Evolutionary conservation across 176 grass and related monocot genomes (phyloP), one percentile per base, ranked within the genome.

Genomic region (Leersia perrieri): DNA sequence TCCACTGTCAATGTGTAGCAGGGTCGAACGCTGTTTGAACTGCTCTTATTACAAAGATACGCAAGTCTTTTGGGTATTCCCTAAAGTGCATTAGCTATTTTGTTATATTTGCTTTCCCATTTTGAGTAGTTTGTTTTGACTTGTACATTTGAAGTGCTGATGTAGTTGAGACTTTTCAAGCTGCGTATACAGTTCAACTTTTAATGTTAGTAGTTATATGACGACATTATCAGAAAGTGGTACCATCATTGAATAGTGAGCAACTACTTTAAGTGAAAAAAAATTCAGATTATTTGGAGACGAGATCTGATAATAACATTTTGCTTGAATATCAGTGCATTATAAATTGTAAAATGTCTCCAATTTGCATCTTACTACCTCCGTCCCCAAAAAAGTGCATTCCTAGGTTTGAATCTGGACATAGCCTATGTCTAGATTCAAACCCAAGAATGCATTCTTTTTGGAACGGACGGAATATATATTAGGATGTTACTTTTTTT

Each of bases 171-270:
- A 25, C 2, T 58, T 58, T 58, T 15, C 64, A 70, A 80, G 11
- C 38, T 26, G 7, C 30, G 27, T 55, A 68, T 36, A 57, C 49
- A 55, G 42, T 79, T 34, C 30, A 67, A 34, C 67, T 28, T 67
- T 67, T 67, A 20, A 67, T 22, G 64, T 80, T 38, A 36, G 23
- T 66, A 79, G 67, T 39, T 78, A 42, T 39, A 78, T 79, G 31
- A 70, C 49, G 65, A 38, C 33, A 4, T 36, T 71, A 30, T 78
- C 16, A 14, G 33, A 63, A 77, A 73, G 65, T 53, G 66, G 25
- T 44, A 66, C 41, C 42, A 64, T 74, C 62, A 60, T 67, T 76
- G 33, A 80, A 33, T 73, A 73, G 22, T 74, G 58, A 79, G 42
- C 75, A 80, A 39, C 53, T 72, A 16, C 53, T 81, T 5, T 49